A percentile compares a stretch with the other conserved stretches of the same genome.
phyloP scores from a whole-genome alignment of 2,329 filamentous ascomycete genomes.

The Scytalidium sp. region DNA sequence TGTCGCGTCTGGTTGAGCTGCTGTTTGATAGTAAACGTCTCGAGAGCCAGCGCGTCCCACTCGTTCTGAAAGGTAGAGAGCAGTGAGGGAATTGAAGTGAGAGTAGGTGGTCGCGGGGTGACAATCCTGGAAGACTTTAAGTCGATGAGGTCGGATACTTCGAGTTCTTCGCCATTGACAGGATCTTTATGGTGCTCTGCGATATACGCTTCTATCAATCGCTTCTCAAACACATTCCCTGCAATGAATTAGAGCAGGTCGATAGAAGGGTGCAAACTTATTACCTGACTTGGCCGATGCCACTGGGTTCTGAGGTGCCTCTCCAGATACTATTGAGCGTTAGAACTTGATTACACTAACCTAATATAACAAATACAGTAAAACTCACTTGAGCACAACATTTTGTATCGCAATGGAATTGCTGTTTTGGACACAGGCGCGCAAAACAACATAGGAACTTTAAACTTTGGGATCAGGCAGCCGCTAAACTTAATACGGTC shows the following conservation, averaged over 20 bases:
- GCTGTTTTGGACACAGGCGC: constrained; percentile 17
- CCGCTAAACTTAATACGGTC: not conserved
- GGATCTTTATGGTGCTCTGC: constrained; percentile 91
- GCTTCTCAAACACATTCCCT: constrained; percentile 92
- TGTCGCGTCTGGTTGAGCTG: constrained; percentile 87
- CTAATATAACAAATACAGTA: not conserved
- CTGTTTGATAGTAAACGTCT: constrained; percentile 87
- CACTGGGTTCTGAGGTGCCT: constrained; percentile 91
- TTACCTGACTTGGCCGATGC: constrained; percentile 91
- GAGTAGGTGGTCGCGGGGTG: constrained; percentile 83
- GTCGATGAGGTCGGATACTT: constrained; percentile 80
- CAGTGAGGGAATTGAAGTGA: constrained; percentile 94
- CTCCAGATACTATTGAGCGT: constrained; percentile 74
- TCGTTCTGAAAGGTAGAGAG: constrained; percentile 96
- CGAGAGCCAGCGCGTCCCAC: constrained; percentile 91
- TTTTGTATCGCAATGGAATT: constrained; percentile 36
- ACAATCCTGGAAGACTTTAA: constrained; percentile 82
- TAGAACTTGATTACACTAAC: constrained; percentile 19
- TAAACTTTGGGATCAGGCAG: not conserved
- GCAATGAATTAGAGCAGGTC: constrained; percentile 16
- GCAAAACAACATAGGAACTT: constrained; percentile 5
- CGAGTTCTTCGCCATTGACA: constrained; percentile 80
- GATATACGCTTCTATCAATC: constrained; percentile 92
- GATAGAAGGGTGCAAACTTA: constrained; percentile 29
- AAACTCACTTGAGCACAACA: constrained; percentile 64